Percentiles rank a stretch among this genome's conserved stretches.
phyloP scores from a whole-genome alignment of 1,139 yeast genomes.

The Geotrichum reessii region DNA sequence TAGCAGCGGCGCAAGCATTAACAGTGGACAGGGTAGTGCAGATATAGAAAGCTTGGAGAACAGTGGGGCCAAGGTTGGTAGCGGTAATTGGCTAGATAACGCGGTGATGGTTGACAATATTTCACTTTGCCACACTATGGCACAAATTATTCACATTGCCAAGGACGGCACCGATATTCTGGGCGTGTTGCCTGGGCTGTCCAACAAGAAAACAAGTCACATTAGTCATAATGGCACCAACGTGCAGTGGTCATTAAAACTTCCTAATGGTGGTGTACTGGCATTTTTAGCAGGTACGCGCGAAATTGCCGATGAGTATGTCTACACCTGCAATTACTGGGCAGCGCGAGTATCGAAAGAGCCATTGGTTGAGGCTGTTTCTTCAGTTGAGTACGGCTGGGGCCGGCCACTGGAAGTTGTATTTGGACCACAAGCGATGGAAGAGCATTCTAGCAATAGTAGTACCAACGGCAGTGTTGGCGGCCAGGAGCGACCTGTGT shows the following conservation, averaged over 20 bases:
- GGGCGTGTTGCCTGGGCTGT: constrained; percentile 14
- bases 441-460: not conserved
- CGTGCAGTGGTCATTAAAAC: constrained; percentile 34
- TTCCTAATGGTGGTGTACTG: constrained; percentile 36
- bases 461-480: not conserved
- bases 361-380: constrained; percentile 57
- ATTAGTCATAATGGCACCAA: constrained; percentile 19
- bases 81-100: constrained; percentile 57
- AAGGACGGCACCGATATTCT: constrained; percentile 17
- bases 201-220: constrained; percentile 6
- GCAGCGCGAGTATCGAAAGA: constrained; percentile 78
- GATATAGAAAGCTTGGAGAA: not conserved
- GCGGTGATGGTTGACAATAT: constrained; percentile 34
- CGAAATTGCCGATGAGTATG: constrained; percentile 65
- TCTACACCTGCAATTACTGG: constrained; percentile 84
- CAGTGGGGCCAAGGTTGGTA: constrained; percentile 41
- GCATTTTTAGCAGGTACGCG: constrained; percentile 51
- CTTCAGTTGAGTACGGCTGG: constrained; percentile 86
- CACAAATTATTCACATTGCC: constrained; percentile 26
- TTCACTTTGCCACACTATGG: constrained; percentile 33
- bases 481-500: not conserved
- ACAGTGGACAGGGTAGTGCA: not conserved
- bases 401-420: constrained; percentile 31
- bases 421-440: not conserved
- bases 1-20: not conserved